Base-by-base conservation (phyloP, 371 early-diverging fungal genomes). In the Entomophthora muscae region DNA sequence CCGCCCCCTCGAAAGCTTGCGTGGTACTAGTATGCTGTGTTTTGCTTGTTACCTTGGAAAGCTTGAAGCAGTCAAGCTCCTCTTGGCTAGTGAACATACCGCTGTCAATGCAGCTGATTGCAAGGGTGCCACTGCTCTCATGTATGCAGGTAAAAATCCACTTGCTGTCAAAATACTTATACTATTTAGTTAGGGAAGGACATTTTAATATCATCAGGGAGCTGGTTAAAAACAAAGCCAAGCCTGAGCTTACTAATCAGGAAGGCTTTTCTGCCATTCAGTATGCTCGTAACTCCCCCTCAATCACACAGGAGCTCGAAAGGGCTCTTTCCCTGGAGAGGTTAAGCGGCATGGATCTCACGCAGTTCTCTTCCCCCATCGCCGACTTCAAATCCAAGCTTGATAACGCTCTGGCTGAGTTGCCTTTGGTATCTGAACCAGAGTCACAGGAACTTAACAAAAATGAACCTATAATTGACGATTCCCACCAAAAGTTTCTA, bases 241-340 rank as follows among this genome's bases (percentile, higher is more conserved):
- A 77, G 13, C 76, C 79, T 32, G 79, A 81, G 54, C 68, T 78
- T 32, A 78, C 78, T 1, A 85, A 85, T 64, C 76, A 71, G 53
- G 81, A 84, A 62, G 87, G 84, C 1, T 86, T 84, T 84, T 82
- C 80, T 31, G 82, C 87, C 22, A 73, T 82, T 33, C 83, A 83
- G 59, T 86, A 83, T 63, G 82, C 79, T 10, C 79, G 78, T 63
- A 68, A 72, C 61, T 82, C 73, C 57, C 81, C 82, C 1, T 77
- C 79, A 52, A 78, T 85, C 63, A 27, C 69, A 71, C 5, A 63
- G 67, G 23, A 69, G 73, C 56, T 63, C n/a, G 61, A 61, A 28
- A 13, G 61, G 3, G n/a, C 61, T 1, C 52, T 61, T 29, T 13
- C 32, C 1, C 30, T 24, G 24, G 22, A 61, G 2, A n/a, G 61